Evolutionary conservation across 345 rosid genomes (phyloP), one percentile per base, ranked within the genome.

Genomic region (Salix caprea): DNA sequence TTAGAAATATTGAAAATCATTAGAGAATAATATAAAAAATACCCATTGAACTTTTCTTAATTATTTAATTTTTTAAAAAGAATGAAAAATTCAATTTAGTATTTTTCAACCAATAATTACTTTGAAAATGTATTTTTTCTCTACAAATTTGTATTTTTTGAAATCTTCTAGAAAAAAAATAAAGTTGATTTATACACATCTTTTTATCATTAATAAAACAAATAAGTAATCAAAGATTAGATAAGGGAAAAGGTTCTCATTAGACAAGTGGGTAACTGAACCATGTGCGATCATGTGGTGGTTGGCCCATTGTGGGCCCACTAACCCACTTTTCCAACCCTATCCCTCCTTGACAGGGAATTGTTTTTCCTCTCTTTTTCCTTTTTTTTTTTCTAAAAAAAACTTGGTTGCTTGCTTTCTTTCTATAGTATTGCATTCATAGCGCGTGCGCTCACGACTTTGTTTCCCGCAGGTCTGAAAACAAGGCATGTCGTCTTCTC

Each of bases 281-380:
- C 82, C 87, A 85, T 85, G 87, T 85, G 87, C 87, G 19, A 16
- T 46, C 87, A 82, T 82, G 83, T 85, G 85, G 87, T 82, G 56
- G 85, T 82, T 82, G 82, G 76, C 65, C 78, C 76, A 28, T 72
- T 46, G 48, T 50, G 79, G 87, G 78, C 39, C 87, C 87, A 67
- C 77, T 1, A 75, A 30, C 61, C 83, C 85, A 79, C 85, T 74
- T 79, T 79, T 62, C 56, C 85, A 46, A 73, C 75, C 70, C 74
- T 23, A 40, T 66, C 40, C 67, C 81, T 52, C 19, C n/a, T 56
- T 40, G 68, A 67, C 9, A 78, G 44, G 11, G 76, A 73, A 8
- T 28, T 65, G 4, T 21, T 37, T 39, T 2, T 21, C 8, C 26
- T 24, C 6, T n/a, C n/a, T n/a, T n/a, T n/a, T n/a, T n/a, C n/a